Evolutionary conservation across 2,329 filamentous ascomycete genomes (phyloP).

Genomic region (Polytolypa hystricis): DNA sequence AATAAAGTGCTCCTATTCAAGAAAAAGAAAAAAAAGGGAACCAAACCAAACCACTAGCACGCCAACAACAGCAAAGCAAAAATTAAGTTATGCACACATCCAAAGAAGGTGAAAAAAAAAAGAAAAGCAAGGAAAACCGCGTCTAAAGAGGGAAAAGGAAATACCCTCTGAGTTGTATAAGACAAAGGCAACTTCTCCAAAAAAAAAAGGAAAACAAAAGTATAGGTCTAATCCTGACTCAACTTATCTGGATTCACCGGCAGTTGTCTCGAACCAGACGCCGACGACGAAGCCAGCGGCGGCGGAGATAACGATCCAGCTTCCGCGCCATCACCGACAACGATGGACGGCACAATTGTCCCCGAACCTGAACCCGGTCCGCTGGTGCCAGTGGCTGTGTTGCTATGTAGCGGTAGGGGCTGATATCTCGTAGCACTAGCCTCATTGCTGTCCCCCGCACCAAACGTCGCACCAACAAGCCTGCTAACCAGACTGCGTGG

Average conservation of each 20-base stretch:
- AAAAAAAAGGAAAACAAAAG: background rate
- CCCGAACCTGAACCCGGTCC: background rate
- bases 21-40: background rate
- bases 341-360: background rate
- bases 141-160: background rate
- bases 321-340: background rate
- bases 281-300: background rate
- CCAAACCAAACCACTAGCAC: too few species aligned
- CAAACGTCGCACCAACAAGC: background rate
- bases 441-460: background rate
- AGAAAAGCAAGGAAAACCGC: background rate
- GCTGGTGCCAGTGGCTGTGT: background rate
- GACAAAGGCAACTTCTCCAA: background rate
- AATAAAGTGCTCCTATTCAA: background rate
- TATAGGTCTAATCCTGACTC: constrained; percentile 1
- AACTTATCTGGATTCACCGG: constrained; percentile 1
- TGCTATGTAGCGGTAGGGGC: background rate
- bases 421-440: background rate
- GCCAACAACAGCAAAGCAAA: background rate
- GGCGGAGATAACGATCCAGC: background rate
- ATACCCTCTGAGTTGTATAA: background rate
- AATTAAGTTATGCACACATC: background rate
- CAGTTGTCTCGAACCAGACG: background rate
- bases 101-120: background rate
- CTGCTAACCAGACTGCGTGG: constrained; percentile 1